A percentile compares a stretch with the other conserved stretches of the same genome.
Conservation (phyloP, 2,329 filamentous ascomycete genomes). For the Exophiala mesophila region DNA sequence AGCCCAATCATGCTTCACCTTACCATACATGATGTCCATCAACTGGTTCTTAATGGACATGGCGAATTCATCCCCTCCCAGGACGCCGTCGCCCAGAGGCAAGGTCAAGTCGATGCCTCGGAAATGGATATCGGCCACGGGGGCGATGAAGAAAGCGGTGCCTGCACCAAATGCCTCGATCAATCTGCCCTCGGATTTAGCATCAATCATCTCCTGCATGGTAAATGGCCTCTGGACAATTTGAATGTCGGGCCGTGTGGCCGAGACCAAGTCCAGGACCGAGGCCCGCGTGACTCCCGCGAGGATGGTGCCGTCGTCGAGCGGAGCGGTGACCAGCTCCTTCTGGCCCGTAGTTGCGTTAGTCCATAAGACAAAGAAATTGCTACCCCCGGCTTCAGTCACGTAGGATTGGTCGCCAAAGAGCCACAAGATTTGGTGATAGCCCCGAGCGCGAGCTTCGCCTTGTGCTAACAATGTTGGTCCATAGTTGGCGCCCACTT, state of each 20-base stretch:
- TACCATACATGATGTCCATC: slow-evolving; percentile 70
- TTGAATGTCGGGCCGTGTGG: slow-evolving; percentile 60
- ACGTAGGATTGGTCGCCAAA: slow-evolving; percentile 73
- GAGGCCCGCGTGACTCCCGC: slow-evolving; percentile 83
- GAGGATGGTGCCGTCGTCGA: slow-evolving; percentile 78
- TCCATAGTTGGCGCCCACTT: slow-evolving; percentile 91
- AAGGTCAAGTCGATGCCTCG: slow-evolving; percentile 33
- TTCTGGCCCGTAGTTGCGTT: slow-evolving; percentile 49
- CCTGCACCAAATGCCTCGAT: slow-evolving; percentile 83
- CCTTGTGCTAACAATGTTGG: slow-evolving; percentile 73
- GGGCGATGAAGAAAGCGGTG: slow-evolving; percentile 53
- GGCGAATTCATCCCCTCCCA: slow-evolving; percentile 42
- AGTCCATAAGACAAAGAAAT: slow-evolving; percentile 80
- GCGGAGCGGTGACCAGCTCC: slow-evolving; percentile 75
- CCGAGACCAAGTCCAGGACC: slow-evolving; percentile 64
- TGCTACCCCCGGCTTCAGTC: slow-evolving; percentile 86
- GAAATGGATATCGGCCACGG: slow-evolving; percentile 23
- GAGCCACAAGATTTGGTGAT: slow-evolving; percentile 89
- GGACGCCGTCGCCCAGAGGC: slow-evolving; percentile 51
- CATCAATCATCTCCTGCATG: slow-evolving; percentile 70
- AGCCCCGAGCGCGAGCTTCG: slow-evolving; percentile 68
- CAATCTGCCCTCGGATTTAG: slow-evolving; percentile 67
- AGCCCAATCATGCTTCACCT: slow-evolving; percentile 63
- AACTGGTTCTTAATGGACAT: slow-evolving; percentile 61
- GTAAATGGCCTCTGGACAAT: slow-evolving; percentile 79